These are phyloP conservation scores for Pythium pectinolyticum DNA, from an alignment of 352 stramenopile genomes.

Conservation along the genomic window DNA sequence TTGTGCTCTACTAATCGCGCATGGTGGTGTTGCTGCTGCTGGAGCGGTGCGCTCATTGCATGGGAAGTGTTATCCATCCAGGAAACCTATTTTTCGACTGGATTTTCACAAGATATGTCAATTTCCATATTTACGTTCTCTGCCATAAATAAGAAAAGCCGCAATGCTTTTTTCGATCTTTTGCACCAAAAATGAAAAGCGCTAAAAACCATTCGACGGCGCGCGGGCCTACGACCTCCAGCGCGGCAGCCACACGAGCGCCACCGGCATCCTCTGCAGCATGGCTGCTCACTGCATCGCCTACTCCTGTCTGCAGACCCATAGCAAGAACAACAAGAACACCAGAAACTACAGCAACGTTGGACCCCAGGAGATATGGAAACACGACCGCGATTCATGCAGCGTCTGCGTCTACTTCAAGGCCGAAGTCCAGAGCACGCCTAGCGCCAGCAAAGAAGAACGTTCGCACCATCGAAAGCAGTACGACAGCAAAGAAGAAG, in stretches of 20 bases:
- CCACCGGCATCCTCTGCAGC: not conserved
- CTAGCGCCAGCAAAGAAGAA: too few relatives aligned
- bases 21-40: not conserved
- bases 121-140: not conserved
- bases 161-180: conserved; percentile 11
- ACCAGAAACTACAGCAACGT: too few relatives aligned
- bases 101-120: not conserved
- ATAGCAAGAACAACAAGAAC: not conserved
- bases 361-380: too few relatives aligned
- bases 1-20: conserved; percentile 17
- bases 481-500: not conserved
- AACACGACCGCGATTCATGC: too few relatives aligned
- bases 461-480: too few relatives aligned
- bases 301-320: not conserved
- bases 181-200: conserved; percentile 15
- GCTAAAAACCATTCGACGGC: conserved; percentile 3
- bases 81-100: not conserved
- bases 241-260: not conserved
- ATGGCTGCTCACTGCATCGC: not conserved
- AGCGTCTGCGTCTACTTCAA: too few relatives aligned
- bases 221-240: not conserved
- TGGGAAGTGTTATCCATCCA: not conserved
- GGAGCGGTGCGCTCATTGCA: not conserved
- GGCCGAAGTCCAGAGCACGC: too few relatives aligned
- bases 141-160: conserved; percentile 12